Evolutionary conservation across 495 filamentous ascomycete species (phyloP).

Genomic region (Xylaria flabelliformis): DNA sequence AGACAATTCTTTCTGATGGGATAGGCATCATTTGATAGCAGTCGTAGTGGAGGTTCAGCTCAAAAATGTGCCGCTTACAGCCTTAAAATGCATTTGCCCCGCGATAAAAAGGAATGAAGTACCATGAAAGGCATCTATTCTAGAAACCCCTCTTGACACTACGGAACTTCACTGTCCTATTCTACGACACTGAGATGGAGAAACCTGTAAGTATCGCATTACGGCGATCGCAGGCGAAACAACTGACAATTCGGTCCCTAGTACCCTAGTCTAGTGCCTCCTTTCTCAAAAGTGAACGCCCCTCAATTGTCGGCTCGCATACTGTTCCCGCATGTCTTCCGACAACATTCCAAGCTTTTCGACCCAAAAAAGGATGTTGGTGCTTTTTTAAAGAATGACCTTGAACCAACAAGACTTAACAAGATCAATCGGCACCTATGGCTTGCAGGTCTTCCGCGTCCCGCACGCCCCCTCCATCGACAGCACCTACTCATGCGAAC

Average conservation of each 20-base stretch:
- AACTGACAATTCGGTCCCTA: not conserved
- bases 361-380: not conserved
- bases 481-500: conserved; percentile 51
- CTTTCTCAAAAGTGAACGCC: conserved; percentile 1
- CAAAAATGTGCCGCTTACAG: not conserved
- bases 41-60: not conserved
- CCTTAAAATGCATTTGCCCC: not conserved
- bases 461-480: conserved; percentile 42
- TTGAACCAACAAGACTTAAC: conserved; percentile 12
- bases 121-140: not conserved
- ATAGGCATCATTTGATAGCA: not conserved
- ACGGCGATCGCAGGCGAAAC: not conserved
- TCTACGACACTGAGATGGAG: not conserved
- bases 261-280: not conserved
- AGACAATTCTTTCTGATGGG: no score
- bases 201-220: not conserved
- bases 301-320: not conserved
- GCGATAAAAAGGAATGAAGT: not conserved
- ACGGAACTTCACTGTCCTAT: not conserved
- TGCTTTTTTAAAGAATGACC: conserved; percentile 1
- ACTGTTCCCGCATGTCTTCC: conserved; percentile 2
- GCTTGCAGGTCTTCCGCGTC: conserved; percentile 23
- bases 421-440: conserved; percentile 17
- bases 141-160: not conserved
- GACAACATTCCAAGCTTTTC: not conserved